phyloP scores from a whole-genome alignment of 2,329 filamentous ascomycete species.

The Trichoderma sp. region DNA sequence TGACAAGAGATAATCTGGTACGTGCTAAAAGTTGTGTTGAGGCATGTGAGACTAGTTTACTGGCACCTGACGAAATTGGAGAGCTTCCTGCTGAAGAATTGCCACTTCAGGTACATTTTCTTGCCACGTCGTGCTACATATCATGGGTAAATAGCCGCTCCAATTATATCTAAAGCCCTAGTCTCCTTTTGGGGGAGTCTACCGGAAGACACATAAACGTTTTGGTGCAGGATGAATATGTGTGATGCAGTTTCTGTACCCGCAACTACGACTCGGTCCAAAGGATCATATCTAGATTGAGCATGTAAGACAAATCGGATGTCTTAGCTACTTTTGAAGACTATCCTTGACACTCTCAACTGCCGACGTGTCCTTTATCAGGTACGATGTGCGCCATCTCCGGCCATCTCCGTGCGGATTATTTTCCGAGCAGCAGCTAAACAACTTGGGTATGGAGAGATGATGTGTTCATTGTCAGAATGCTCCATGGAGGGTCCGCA shows the following conservation, averaged over 20 bases:
- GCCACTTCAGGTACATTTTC: background rate
- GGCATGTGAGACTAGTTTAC: background rate
- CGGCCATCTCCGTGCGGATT: background rate
- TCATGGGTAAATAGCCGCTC: background rate
- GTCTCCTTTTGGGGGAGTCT: background rate
- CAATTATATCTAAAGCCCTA: background rate
- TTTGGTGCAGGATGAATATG: background rate
- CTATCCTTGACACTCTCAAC: background rate
- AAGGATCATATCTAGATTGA: background rate
- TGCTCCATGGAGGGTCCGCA: background rate
- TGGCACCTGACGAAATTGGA: background rate
- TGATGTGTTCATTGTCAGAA: background rate
- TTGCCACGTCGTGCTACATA: background rate
- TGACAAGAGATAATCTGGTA: background rate
- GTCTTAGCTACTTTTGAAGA: background rate
- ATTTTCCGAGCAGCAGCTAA: background rate
- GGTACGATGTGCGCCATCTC: background rate
- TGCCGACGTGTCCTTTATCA: background rate
- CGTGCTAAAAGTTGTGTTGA: background rate
- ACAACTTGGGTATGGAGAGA: background rate
- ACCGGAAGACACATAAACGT: background rate
- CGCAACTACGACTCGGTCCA: background rate
- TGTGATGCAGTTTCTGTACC: background rate
- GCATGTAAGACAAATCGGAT: background rate
- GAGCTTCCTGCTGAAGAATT: background rate